A percentile compares a stretch with the other conserved stretches of the same genome.
Conservation (phyloP, 2,329 filamentous ascomycete species). For the Sarocladium strictum region DNA sequence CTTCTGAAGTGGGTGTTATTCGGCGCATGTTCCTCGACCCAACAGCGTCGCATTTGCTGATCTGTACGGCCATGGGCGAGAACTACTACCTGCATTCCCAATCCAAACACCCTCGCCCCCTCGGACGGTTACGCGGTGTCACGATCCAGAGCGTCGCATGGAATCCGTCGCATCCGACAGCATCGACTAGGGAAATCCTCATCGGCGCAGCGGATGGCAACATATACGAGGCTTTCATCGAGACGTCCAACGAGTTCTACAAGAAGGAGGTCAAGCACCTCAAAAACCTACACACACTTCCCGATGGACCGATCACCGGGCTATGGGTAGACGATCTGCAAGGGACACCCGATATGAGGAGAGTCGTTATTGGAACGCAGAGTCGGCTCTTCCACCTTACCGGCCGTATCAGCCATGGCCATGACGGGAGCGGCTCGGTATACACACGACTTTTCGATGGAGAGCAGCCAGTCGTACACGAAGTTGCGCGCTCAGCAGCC, state of each 20-base stretch:
- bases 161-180: constrained; percentile 89
- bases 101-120: constrained; percentile 76
- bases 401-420: constrained; percentile 67
- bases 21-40: constrained; percentile 96
- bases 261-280: constrained; percentile 90
- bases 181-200: constrained; percentile 90
- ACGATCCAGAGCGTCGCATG: constrained; percentile 86
- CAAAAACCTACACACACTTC: constrained; percentile 74
- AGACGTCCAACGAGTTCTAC: constrained; percentile 92
- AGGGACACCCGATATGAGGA: constrained; percentile 61
- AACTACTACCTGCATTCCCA: constrained; percentile 98
- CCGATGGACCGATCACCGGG: constrained; percentile 78
- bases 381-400: constrained; percentile 73
- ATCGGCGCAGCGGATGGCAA: constrained; percentile 89
- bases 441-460: constrained; percentile 85
- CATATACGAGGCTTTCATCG: constrained; percentile 91
- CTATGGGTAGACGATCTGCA: constrained; percentile 74
- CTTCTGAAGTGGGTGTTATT: constrained; percentile 86
- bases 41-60: constrained; percentile 87
- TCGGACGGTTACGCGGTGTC: constrained; percentile 79
- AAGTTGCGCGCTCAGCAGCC: constrained; percentile 54
- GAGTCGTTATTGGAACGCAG: constrained; percentile 76
- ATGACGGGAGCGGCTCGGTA: constrained; percentile 77
- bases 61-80: constrained; percentile 86
- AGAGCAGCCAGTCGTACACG: constrained; percentile 73